phyloP scores from a whole-genome alignment of 1,284 basidiomycete species.

The Agaricales sp. region DNA sequence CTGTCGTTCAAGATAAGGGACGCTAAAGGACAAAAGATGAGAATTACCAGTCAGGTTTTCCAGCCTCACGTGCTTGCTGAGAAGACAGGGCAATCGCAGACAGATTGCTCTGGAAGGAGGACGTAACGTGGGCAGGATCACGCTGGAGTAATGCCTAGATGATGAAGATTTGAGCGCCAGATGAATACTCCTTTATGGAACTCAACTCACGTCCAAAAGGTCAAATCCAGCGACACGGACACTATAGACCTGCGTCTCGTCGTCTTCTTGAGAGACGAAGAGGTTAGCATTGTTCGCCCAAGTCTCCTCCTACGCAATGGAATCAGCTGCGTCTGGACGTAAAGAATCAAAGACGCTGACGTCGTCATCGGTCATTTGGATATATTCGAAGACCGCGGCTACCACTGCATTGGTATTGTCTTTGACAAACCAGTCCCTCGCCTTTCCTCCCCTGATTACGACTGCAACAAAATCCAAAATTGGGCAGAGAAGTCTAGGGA shows the following conservation, averaged over 20 bases:
- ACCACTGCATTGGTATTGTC: conserved; percentile 49
- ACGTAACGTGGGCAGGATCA: conserved; percentile 43
- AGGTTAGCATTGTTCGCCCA: conserved; percentile 87
- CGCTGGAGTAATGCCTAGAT: conserved; percentile 65
- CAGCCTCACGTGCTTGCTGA: conserved; percentile 39
- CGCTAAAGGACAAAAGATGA: neutral
- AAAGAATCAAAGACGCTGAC: conserved; percentile 29
- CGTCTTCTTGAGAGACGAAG: conserved; percentile 92
- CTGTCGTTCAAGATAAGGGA: conserved; percentile 24
- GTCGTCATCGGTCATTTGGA: conserved; percentile 86
- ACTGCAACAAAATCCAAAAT: conserved; percentile 75
- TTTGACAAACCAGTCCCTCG: conserved; percentile 49
- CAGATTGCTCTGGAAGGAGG: conserved; percentile 49
- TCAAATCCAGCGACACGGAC: conserved; percentile 82
- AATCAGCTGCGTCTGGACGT: conserved; percentile 3
- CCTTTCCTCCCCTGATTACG: conserved; percentile 49
- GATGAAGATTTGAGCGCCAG: conserved; percentile 4
- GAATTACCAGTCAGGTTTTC: conserved; percentile 42
- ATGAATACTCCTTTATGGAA: no score
- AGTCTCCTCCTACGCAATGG: conserved; percentile 62
- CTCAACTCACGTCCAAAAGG: conserved; percentile 55
- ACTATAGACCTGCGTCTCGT: conserved; percentile 77
- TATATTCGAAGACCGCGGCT: conserved; percentile 56
- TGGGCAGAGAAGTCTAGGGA: conserved; percentile 67
- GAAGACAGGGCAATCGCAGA: conserved; percentile 46